phyloP scores from a whole-genome alignment of 352 stramenopile species.

The Globisporangium viniferum region DNA sequence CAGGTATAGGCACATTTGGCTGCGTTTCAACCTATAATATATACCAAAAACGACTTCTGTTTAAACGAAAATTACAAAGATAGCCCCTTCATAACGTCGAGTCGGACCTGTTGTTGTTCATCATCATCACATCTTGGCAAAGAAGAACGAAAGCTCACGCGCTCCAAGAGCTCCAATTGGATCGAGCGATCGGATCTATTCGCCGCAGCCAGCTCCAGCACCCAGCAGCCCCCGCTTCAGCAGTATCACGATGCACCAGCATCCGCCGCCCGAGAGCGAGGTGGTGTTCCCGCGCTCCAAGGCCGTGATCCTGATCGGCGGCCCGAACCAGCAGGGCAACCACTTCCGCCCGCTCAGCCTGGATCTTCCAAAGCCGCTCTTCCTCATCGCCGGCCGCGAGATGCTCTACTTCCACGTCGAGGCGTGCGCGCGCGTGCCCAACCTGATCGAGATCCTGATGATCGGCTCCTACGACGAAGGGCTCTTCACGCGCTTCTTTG shows the following conservation, averaged over 20 bases:
- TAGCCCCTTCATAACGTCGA: neutral
- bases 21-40: neutral
- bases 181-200: neutral
- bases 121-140: neutral
- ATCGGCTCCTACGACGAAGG: constrained; percentile 88
- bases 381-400: constrained; percentile 79
- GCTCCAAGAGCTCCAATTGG: constrained; percentile 1
- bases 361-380: constrained; percentile 84
- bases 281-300: constrained; percentile 73
- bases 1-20: neutral
- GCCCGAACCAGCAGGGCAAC: constrained; percentile 83
- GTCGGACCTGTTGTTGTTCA: neutral
- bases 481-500: constrained; percentile 87
- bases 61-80: neutral
- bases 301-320: constrained; percentile 85
- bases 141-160: neutral
- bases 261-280: constrained; percentile 24
- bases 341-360: constrained; percentile 86
- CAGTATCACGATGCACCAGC: constrained; percentile 6
- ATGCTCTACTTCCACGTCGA: constrained; percentile 91
- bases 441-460: constrained; percentile 86
- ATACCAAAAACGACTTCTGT: neutral
- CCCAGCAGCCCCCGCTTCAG: neutral
- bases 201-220: neutral
- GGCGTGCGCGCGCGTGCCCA: constrained; percentile 76